phyloP scores from a whole-genome alignment of 306 rosid genomes.

The Rubus idaeus region DNA sequence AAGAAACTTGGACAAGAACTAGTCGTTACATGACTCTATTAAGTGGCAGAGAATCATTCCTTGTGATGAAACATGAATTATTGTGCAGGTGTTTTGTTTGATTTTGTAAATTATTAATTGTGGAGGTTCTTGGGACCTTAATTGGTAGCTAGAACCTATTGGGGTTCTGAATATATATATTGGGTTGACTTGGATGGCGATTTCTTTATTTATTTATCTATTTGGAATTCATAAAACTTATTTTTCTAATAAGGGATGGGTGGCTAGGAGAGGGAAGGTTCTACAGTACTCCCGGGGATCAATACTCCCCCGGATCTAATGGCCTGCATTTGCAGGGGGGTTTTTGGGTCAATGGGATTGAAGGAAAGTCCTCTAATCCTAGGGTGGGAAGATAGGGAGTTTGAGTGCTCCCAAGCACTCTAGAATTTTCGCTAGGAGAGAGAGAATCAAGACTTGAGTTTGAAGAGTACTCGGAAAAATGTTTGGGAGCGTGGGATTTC shows the following conservation, averaged over 20 bases:
- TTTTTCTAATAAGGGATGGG: neutral
- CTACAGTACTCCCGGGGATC: too few species aligned
- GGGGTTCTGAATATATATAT: neutral
- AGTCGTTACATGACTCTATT: neutral
- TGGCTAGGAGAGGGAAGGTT: neutral
- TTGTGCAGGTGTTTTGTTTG: neutral
- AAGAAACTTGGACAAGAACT: neutral
- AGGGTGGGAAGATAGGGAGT: too few species aligned
- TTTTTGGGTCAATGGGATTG: too few species aligned
- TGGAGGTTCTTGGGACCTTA: too few species aligned
- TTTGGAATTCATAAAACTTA: neutral
- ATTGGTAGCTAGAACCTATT: too few species aligned
- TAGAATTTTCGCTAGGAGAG: too few species aligned
- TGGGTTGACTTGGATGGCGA: conserved; percentile 16
- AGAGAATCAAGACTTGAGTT: neutral
- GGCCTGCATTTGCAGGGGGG: too few species aligned
- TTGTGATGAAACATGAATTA: neutral
- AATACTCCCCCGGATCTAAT: too few species aligned
- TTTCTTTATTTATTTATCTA: neutral
- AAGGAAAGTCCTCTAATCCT: too few species aligned
- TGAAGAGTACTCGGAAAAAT: neutral
- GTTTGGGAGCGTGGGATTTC: too few species aligned
- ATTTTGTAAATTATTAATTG: neutral
- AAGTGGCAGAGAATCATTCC: neutral
- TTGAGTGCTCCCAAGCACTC: too few species aligned